A percentile compares a stretch with the other conserved stretches of the same genome.
Conservation (phyloP, 441 rosid species). For the Brassica hybrid region DNA sequence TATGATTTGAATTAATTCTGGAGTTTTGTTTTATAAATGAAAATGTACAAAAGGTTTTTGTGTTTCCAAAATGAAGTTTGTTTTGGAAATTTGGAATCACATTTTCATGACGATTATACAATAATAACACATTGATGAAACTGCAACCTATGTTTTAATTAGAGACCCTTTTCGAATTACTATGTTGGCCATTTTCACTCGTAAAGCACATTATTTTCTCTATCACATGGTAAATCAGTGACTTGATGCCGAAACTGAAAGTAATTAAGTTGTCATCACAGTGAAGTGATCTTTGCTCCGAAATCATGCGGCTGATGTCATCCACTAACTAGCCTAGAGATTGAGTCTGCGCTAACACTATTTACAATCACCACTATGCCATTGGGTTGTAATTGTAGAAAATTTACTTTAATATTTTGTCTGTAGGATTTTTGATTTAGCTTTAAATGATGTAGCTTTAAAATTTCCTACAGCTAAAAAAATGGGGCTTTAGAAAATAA, state of each 20-base stretch:
- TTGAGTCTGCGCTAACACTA: constrained; percentile 1
- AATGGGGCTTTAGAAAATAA: too few species aligned
- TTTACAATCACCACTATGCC: constrained; percentile 7
- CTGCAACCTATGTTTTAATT: not conserved
- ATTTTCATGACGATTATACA: not conserved
- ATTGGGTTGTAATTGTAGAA: too few species aligned
- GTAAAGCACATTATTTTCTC: not conserved
- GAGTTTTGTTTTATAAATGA: not conserved
- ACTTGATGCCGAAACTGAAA: not conserved
- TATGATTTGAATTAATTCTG: not conserved
- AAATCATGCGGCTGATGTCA: constrained; percentile 20
- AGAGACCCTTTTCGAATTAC: not conserved
- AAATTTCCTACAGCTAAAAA: too few species aligned
- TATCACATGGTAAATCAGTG: not conserved
- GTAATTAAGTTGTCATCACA: not conserved
- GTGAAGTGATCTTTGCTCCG: not conserved
- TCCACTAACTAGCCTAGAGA: not conserved
- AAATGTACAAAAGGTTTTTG: not conserved
- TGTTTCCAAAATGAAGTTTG: not conserved
- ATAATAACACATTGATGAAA: not conserved
- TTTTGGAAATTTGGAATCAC: not conserved
- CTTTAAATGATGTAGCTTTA: too few species aligned
- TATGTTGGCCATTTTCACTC: not conserved
- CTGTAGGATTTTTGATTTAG: too few species aligned
- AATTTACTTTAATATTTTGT: too few species aligned